Evolutionary conservation across 192 early-diverging fungal genomes (phyloP), one percentile per base, ranked within the genome.

Genomic region (Coemansia sp.): DNA sequence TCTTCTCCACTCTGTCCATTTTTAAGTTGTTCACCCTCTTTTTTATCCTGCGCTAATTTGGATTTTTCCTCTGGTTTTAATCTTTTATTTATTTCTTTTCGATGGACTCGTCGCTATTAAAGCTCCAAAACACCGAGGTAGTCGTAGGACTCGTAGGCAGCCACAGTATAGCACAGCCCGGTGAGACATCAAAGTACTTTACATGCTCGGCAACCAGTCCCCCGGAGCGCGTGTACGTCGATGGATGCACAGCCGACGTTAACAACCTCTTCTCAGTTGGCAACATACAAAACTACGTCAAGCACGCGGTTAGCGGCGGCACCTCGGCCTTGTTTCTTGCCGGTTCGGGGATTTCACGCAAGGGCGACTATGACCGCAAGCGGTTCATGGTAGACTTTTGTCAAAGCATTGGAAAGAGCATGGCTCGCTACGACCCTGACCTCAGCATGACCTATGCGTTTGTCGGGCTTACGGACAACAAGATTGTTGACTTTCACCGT

Each of bases 171-270:
- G 74, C 75, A 21, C 71, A 42, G 43, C 64, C 75, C 0, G 79
- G 79, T 3, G 79, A 82, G 69, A 82, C 79, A 16, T 73, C 75
- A 55, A 82, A 82, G 56, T 82, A 82, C 63, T 77, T 82, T 59
- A 60, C 70, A 34, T 47, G 53, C 45, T 36, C 47, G 3, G 28
- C 58, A 7, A 33, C 43, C 42, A 39, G 45, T 25, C 18, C 31
- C 34, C 25, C 68, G 0, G 69, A 71, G 47, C 74, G 79, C 20
- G 52, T 82, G 37, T 77, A 73, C 38, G 75, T 82, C 11, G 79
- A 82, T 31, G 75, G 79, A 1, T 82, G 79, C 58, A 82, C 79
- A 0, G 26, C 67, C 37, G 66, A 76, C 42, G 28, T 62, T 4
- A 8, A 28, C 38, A 68, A 35, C 14, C 20, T 82, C 35, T 76